phyloP scores from a whole-genome alignment of 805 yeast genomes.

The Nakazawaea anatomiae region DNA sequence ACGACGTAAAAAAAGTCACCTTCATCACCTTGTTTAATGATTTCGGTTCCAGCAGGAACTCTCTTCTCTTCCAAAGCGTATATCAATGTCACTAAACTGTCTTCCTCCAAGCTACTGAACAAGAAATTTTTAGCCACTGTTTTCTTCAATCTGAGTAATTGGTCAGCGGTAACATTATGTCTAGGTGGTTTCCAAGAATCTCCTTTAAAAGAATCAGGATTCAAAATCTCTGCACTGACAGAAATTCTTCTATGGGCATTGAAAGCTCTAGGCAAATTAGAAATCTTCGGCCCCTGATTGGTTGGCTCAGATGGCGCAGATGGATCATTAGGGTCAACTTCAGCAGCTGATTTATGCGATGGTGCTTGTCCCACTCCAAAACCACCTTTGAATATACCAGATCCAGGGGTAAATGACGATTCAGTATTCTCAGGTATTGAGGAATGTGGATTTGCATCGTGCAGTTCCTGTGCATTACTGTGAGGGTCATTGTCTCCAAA shows the following conservation, averaged over 20 bases:
- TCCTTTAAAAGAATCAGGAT: conserved; percentile 62
- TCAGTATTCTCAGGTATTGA: conserved; percentile 2
- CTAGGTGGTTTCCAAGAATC: conserved; percentile 73
- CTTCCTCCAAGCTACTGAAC: conserved; percentile 77
- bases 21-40: conserved; percentile 88
- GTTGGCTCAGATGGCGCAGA: conserved; percentile 14
- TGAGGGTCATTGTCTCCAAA: conserved; percentile 64
- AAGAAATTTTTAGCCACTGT: conserved; percentile 78
- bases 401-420: conserved; percentile 11
- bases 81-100: conserved; percentile 69
- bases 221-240: conserved; percentile 83
- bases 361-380: conserved; percentile 21
- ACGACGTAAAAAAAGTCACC: conserved; percentile 90
- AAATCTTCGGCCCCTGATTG: conserved; percentile 18
- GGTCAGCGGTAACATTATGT: conserved; percentile 56
- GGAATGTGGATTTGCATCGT: no score
- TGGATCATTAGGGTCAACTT: conserved; percentile 15
- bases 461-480: conserved; percentile 25
- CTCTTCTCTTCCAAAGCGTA: conserved; percentile 76
- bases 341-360: conserved; percentile 16
- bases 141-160: conserved; percentile 59
- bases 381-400: conserved; percentile 20
- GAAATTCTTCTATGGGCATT: conserved; percentile 84
- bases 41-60: conserved; percentile 51
- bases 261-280: conserved; percentile 51